These are phyloP conservation scores for Leishmania gerbilli DNA, from an alignment of 208 protist species.

Conservation along the genomic window DNA sequence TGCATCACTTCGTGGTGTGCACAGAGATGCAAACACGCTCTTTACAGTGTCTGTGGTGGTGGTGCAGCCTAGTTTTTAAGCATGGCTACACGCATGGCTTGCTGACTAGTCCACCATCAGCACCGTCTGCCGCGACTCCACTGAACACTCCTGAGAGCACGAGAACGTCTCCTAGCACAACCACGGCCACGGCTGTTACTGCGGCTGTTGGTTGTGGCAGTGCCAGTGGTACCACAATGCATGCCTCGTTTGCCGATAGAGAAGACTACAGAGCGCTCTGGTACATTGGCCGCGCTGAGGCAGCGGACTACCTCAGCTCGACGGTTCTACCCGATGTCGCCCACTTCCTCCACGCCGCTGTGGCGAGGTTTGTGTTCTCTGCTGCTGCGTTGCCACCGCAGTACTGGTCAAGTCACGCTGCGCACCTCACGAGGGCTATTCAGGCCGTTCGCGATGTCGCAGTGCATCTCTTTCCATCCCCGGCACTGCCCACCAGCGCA, in stretches of 20 bases:
- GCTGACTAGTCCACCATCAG: background rate
- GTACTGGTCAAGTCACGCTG: background rate
- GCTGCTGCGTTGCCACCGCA: background rate
- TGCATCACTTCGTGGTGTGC: background rate
- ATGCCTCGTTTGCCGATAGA: background rate
- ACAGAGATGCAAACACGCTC: background rate
- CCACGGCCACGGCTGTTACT: background rate
- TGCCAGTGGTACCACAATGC: background rate
- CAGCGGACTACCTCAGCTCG: constrained; percentile 1
- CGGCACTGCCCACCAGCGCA: background rate
- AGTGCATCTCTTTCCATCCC: background rate
- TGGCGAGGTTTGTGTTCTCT: constrained; percentile 4
- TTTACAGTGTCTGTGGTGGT: constrained; percentile 30
- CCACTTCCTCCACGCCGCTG: background rate
- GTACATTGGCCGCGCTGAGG: constrained; percentile 1
- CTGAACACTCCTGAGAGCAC: background rate
- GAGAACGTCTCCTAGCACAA: background rate
- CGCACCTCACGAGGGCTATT: background rate
- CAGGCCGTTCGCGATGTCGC: constrained; percentile 1
- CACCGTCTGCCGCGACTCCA: background rate
- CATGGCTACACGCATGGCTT: constrained; percentile 5
- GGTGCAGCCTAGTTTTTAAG: constrained; percentile 17
- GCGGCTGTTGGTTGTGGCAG: background rate
- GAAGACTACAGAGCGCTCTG: background rate
- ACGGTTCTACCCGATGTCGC: background rate